Conservation (phyloP, 2,329 filamentous ascomycete species). For the Verticillium longisporum region DNA sequence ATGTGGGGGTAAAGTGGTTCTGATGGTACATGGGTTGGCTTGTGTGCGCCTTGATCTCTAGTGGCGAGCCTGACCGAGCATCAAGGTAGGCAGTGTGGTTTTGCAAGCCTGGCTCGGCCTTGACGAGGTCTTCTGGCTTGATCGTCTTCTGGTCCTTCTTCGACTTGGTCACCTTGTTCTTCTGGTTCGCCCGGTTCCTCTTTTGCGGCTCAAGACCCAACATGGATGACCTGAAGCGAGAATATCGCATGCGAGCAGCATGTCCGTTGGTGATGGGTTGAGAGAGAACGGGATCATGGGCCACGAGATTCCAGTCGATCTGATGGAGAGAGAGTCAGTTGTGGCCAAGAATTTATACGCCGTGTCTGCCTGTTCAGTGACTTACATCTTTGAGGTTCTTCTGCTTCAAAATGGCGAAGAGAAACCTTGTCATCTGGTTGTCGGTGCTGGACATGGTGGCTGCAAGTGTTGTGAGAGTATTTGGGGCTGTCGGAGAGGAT, state of each 20-base stretch:
- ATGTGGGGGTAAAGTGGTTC: constrained; percentile 28
- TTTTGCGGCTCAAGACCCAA: constrained; percentile 40
- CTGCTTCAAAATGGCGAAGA: constrained; percentile 54
- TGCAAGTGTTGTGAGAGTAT: neutral
- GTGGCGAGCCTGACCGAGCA: constrained; percentile 7
- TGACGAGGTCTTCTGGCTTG: constrained; percentile 28
- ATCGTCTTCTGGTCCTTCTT: constrained; percentile 27
- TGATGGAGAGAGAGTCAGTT: constrained; percentile 21
- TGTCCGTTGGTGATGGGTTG: constrained; percentile 53
- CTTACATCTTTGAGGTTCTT: constrained; percentile 55
- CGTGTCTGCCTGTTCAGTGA: constrained; percentile 7
- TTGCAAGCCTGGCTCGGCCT: constrained; percentile 28
- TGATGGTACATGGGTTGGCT: constrained; percentile 20
- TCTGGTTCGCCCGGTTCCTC: constrained; percentile 33
- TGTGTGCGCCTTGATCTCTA: constrained; percentile 31
- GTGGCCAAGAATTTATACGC: neutral
- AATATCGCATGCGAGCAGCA: constrained; percentile 54
- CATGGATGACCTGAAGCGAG: constrained; percentile 42
- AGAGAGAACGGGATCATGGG: constrained; percentile 43
- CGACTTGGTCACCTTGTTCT: constrained; percentile 38
- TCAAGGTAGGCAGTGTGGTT: constrained; percentile 10
- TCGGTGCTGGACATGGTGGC: constrained; percentile 47
- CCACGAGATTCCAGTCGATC: constrained; percentile 56
- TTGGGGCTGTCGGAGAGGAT: neutral
- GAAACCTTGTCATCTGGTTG: constrained; percentile 49